phyloP scores from a whole-genome alignment of 768 basidiomycete species.

The Serendipita sp. region DNA sequence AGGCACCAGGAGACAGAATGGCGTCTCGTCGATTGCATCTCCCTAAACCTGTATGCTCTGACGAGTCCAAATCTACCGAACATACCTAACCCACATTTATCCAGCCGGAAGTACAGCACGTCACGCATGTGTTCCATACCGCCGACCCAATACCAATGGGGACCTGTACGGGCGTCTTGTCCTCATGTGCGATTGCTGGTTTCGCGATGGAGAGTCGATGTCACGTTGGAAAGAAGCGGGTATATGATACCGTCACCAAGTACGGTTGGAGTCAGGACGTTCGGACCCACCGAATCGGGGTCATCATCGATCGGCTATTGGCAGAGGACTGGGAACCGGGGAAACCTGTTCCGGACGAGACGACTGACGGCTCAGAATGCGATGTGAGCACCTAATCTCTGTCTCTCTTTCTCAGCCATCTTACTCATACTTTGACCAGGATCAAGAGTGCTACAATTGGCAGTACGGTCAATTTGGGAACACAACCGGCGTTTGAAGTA shows the following conservation, averaged over 20 bases:
- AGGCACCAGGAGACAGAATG: constrained; percentile 74
- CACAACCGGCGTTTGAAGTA: too few species aligned
- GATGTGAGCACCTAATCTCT: neutral
- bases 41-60: constrained; percentile 52
- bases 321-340: neutral
- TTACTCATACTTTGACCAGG: neutral
- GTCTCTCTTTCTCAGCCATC: too few species aligned
- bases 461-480: neutral
- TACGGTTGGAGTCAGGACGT: constrained; percentile 66
- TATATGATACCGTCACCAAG: constrained; percentile 75
- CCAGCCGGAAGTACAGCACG: constrained; percentile 58
- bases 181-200: too few species aligned
- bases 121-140: constrained; percentile 84
- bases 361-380: neutral
- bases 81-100: neutral
- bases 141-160: constrained; percentile 90
- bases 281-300: constrained; percentile 53
- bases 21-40: constrained; percentile 73
- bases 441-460: neutral
- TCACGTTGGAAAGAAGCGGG: constrained; percentile 67
- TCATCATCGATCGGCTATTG: constrained; percentile 36
- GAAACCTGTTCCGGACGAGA: neutral
- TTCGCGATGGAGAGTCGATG: constrained; percentile 81
- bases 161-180: constrained; percentile 58
- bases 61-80: neutral